Conservation (phyloP, 2,329 filamentous ascomycete genomes). For the Fusarium illudens region DNA sequence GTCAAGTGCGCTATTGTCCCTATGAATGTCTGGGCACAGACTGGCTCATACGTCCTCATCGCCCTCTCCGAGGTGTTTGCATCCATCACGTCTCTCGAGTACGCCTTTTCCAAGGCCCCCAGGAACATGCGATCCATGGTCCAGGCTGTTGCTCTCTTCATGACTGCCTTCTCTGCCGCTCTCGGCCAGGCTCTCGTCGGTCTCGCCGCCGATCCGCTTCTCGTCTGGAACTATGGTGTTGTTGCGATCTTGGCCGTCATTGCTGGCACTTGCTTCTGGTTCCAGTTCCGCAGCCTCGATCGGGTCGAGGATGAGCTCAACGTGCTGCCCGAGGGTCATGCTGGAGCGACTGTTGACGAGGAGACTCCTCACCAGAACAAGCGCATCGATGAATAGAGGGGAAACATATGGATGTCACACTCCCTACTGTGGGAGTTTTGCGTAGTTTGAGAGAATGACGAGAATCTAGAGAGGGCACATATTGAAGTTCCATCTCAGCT, state of each 20-base stretch:
- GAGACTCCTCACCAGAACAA: constrained; percentile 32
- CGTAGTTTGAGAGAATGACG: not conserved
- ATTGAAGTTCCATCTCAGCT: no score
- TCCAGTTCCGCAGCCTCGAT: constrained; percentile 70
- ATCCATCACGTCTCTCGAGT: constrained; percentile 70
- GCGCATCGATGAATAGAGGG: constrained; percentile 22
- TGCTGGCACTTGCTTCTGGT: constrained; percentile 72
- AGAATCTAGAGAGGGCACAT: not conserved
- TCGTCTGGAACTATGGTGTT: constrained; percentile 77
- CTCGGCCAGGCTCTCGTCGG: constrained; percentile 66
- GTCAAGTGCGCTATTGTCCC: constrained; percentile 55
- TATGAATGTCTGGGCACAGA: constrained; percentile 71
- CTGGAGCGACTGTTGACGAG: constrained; percentile 37
- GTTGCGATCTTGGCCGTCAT: constrained; percentile 72
- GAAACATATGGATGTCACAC: not conserved
- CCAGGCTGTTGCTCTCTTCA: constrained; percentile 73
- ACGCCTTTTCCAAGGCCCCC: constrained; percentile 79
- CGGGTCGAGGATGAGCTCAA: constrained; percentile 73
- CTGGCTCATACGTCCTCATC: constrained; percentile 58
- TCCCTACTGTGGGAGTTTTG: not conserved
- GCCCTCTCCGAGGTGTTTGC: constrained; percentile 60
- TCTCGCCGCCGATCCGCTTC: constrained; percentile 65
- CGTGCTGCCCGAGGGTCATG: constrained; percentile 54
- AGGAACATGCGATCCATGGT: constrained; percentile 80
- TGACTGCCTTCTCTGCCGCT: constrained; percentile 72